Percentiles rank a stretch among this genome's conserved stretches.
Evolutionary conservation across 179 eudicot species (phyloP).

Genomic region (Beta lomatogona): DNA sequence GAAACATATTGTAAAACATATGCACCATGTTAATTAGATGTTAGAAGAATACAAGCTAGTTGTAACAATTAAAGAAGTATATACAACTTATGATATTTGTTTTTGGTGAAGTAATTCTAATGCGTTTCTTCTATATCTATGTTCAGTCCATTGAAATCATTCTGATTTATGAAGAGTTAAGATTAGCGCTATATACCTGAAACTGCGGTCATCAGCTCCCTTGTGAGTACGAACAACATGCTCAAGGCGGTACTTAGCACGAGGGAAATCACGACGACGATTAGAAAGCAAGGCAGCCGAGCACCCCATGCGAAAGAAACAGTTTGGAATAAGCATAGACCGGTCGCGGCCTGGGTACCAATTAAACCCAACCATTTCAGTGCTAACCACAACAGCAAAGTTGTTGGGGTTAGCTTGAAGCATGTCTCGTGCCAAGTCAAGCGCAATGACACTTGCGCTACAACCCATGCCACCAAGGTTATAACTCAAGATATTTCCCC

Average conservation of each 20-base stretch:
- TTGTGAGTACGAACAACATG: slow-evolving; percentile 94
- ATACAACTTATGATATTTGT: too few relatives aligned
- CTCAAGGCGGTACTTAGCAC: slow-evolving; percentile 94
- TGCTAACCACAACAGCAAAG: slow-evolving; percentile 84
- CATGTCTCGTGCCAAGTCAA: slow-evolving; percentile 91
- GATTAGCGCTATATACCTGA: slow-evolving; percentile 47
- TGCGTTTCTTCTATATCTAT: too few relatives aligned
- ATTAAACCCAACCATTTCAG: slow-evolving; percentile 90
- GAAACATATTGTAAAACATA: too few relatives aligned
- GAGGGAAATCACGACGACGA: slow-evolving; percentile 70
- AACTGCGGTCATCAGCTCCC: slow-evolving; percentile 86
- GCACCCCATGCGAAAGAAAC: slow-evolving; percentile 96
- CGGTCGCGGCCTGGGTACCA: slow-evolving; percentile 84
- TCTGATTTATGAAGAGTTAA: too few relatives aligned
- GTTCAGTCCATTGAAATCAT: too few relatives aligned
- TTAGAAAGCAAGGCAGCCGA: slow-evolving; percentile 83
- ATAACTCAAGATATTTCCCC: slow-evolving; percentile 87
- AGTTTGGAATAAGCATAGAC: slow-evolving; percentile 90
- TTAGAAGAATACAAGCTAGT: too few relatives aligned
- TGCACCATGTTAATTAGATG: too few relatives aligned
- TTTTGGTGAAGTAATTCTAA: too few relatives aligned
- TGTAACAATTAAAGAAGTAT: too few relatives aligned
- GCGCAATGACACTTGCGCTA: slow-evolving; percentile 75
- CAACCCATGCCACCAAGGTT: slow-evolving; percentile 99
- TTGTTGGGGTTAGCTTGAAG: slow-evolving; percentile 87